Percentiles rank a stretch among this genome's conserved stretches.
Conservation (phyloP, 2,329 filamentous ascomycete species). For the Alternaria infectoria region DNA sequence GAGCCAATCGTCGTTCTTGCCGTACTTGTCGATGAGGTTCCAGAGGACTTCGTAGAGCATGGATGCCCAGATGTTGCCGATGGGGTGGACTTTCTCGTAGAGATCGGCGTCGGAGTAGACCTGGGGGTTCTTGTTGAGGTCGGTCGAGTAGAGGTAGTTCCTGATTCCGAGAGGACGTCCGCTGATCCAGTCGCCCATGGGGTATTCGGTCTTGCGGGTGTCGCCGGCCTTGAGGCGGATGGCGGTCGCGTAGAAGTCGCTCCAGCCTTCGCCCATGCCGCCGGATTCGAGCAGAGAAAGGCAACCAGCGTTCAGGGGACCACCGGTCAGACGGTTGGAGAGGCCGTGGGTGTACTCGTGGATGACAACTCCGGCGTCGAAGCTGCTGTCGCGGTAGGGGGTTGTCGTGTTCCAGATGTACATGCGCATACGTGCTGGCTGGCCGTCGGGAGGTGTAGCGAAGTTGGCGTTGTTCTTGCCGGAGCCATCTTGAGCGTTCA, state of each 20-base stretch:
- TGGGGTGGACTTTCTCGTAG: constrained; percentile 52
- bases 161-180: constrained; percentile 57
- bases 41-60: constrained; percentile 64
- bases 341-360: constrained; percentile 57
- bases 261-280: constrained; percentile 67
- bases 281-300: constrained; percentile 57
- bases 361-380: constrained; percentile 66
- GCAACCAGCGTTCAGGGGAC: constrained; percentile 61
- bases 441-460: constrained; percentile 51
- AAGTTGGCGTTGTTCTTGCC: constrained; percentile 66
- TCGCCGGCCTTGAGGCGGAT: constrained; percentile 56
- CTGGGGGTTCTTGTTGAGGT: constrained; percentile 57
- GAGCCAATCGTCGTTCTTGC: constrained; percentile 54
- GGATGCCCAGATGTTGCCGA: constrained; percentile 61
- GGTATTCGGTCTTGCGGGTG: constrained; percentile 55
- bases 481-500: constrained; percentile 63
- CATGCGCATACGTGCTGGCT: constrained; percentile 63
- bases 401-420: constrained; percentile 61
- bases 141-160: constrained; percentile 60
- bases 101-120: constrained; percentile 56
- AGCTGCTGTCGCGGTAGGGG: constrained; percentile 61
- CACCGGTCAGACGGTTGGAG: constrained; percentile 65
- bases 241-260: constrained; percentile 62
- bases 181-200: constrained; percentile 59
- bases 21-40: constrained; percentile 64